Evolutionary conservation across 352 stramenopile genomes (phyloP), one percentile per base, ranked within the genome.

Genomic region (Phytophthora sojae): DNA sequence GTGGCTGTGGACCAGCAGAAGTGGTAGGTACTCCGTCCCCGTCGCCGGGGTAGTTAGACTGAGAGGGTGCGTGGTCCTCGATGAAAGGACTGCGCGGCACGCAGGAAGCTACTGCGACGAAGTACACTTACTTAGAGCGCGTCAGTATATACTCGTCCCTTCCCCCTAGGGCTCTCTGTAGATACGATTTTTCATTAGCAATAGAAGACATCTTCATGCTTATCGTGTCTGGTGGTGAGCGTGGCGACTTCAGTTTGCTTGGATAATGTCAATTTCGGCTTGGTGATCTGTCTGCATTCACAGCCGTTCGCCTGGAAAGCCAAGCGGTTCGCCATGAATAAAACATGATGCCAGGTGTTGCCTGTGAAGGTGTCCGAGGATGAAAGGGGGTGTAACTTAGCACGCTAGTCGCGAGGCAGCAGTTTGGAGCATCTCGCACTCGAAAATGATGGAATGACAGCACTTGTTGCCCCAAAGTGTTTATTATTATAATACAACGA

Each of bases 1-100:
- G 72, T 82, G 29, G 73, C 73, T 5, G 52, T 77, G 52, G 73
- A 80, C 26, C 61, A 75, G 50, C 73, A 75, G 49, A 76, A 79
- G 39, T 72, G 56, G 49, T 75, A 77, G 62, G 23, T 37, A 19
- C 53, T 3, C 35, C 35, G n/a, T 4, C 21, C 37, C 53, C 35
- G 25, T 63, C 11, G n/a, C 21, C 50, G 32, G 23, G n/a, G 61
- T 66, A 70, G 54, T 69, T 77, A 75, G 63, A 72, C 62, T 53
- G 55, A 74, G 55, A 66, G 29, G 25, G 61, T 57, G 37, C 14
- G 50, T 63, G 35, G 62, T 57, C 37, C 54, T 49, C 30, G 57
- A 67, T 68, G 57, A 75, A 75, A 64, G 62, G 61, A 30, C 51
- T 62, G 42, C 21, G 39, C 50, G 49, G 50, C 50, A 58, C 21